A percentile compares a stretch with the other conserved stretches of the same genome.
These are phyloP conservation scores for Fagopyrum tataricum DNA, from an alignment of 148 eudicot species.

Conservation along the genomic window DNA sequence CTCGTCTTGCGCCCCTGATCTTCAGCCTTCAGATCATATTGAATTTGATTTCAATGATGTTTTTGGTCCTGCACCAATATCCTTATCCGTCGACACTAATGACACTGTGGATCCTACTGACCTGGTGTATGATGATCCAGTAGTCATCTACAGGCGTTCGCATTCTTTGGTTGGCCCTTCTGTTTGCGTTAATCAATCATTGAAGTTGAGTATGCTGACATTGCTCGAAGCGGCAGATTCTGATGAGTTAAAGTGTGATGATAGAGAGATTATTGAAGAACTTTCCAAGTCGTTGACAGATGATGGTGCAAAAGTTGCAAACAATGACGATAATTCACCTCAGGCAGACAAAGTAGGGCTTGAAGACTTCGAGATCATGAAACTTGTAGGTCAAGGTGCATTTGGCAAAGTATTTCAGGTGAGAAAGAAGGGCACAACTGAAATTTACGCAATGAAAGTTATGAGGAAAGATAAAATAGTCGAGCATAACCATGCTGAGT, in stretches of 20 bases:
- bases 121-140: slow-evolving; percentile 54
- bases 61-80: slow-evolving; percentile 62
- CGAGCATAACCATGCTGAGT: slow-evolving; percentile 89
- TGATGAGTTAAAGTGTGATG: slow-evolving; percentile 23
- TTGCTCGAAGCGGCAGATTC: slow-evolving; percentile 43
- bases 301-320: slow-evolving; percentile 21
- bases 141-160: slow-evolving; percentile 52
- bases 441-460: slow-evolving; percentile 95
- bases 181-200: slow-evolving; percentile 42
- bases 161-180: slow-evolving; percentile 93
- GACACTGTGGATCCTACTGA: slow-evolving; percentile 39
- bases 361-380: slow-evolving; percentile 78
- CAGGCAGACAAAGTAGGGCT: slow-evolving; percentile 45
- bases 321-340: slow-evolving; percentile 25
- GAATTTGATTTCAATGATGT: slow-evolving; percentile 79
- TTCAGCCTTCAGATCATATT: slow-evolving; percentile 34
- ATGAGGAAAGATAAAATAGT: slow-evolving; percentile 88
- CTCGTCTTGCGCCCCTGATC: slow-evolving; percentile 47
- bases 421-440: slow-evolving; percentile 58
- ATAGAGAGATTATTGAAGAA: slow-evolving; percentile 23
- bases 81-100: slow-evolving; percentile 32
- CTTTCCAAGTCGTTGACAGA: slow-evolving; percentile 25
- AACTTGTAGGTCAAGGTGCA: slow-evolving; percentile 81
- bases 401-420: slow-evolving; percentile 93
- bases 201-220: slow-evolving; percentile 55